These are phyloP conservation scores for Trichoderma virens DNA, from an alignment of 495 filamentous ascomycete genomes.

Conservation along the genomic window DNA sequence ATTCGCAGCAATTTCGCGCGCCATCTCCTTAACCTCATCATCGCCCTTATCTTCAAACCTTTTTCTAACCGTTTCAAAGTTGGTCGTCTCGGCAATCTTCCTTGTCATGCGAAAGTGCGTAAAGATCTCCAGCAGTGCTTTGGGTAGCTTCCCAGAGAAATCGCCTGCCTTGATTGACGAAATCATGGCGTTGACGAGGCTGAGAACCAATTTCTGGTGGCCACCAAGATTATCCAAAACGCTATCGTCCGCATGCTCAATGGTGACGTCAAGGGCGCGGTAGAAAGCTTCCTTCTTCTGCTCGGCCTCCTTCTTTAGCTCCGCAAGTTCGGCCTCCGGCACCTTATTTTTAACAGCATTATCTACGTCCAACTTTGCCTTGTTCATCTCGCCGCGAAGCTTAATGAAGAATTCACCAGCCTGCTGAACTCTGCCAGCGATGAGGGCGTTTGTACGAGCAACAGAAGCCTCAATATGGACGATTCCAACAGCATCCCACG, in stretches of 20 bases:
- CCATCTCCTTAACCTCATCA: conserved; percentile 44
- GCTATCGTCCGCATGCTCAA: conserved; percentile 54
- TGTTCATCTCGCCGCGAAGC: conserved; percentile 21
- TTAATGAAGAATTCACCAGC: conserved; percentile 20
- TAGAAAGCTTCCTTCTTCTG: conserved; percentile 52
- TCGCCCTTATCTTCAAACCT: conserved; percentile 62
- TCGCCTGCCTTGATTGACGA: conserved; percentile 61
- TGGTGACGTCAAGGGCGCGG: conserved; percentile 48
- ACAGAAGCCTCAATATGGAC: conserved; percentile 20
- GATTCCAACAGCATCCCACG: conserved; percentile 25
- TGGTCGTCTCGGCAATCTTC: conserved; percentile 55
- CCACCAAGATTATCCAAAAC: conserved; percentile 51
- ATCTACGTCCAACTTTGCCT: conserved; percentile 17
- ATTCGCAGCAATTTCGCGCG: conserved; percentile 8
- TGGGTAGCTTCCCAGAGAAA: conserved; percentile 52
- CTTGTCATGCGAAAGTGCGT: conserved; percentile 48
- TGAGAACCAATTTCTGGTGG: conserved; percentile 36
- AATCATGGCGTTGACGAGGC: conserved; percentile 53
- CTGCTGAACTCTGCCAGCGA: conserved; percentile 22
- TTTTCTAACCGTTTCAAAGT: conserved; percentile 55
- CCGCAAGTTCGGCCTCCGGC: conserved; percentile 1
- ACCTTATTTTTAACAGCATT: conserved; percentile 12
- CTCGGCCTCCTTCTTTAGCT: conserved; percentile 31
- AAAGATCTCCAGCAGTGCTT: conserved; percentile 56
- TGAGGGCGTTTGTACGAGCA: conserved; percentile 14